These are phyloP conservation scores for Aspergillus neoniger DNA, from an alignment of 2,329 filamentous ascomycete species.

Conservation along the genomic window DNA sequence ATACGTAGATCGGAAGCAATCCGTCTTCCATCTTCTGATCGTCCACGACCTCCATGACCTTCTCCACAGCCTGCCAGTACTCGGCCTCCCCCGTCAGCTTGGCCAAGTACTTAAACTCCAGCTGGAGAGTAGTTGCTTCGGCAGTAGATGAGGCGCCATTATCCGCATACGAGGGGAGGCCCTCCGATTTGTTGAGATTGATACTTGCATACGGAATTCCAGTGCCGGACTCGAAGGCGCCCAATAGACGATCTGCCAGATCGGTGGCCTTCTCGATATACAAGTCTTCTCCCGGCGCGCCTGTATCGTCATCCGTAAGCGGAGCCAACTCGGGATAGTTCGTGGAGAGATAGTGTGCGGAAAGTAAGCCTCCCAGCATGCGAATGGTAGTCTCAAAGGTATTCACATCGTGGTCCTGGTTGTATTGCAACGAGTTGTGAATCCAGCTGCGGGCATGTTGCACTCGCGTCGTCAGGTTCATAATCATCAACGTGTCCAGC, in stretches of 20 bases:
- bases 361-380: conserved; percentile 90
- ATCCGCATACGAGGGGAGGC: conserved; percentile 79
- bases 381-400: conserved; percentile 98
- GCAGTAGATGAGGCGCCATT: conserved; percentile 89
- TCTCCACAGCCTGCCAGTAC: conserved; percentile 91
- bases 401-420: conserved; percentile 93
- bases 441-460: conserved; percentile 88
- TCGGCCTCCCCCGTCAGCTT: conserved; percentile 89
- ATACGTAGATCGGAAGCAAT: conserved; percentile 87
- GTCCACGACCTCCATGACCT: conserved; percentile 88
- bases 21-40: conserved; percentile 77
- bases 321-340: conserved; percentile 78
- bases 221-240: conserved; percentile 83
- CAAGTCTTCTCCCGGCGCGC: conserved; percentile 77
- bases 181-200: conserved; percentile 75
- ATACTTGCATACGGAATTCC: conserved; percentile 90
- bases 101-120: conserved; percentile 96
- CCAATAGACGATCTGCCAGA: conserved; percentile 80
- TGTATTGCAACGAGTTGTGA: conserved; percentile 74
- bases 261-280: conserved; percentile 97
- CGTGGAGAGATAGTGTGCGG: conserved; percentile 91
- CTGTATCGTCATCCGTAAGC: conserved; percentile 68
- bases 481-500: conserved; percentile 94
- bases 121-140: conserved; percentile 86
- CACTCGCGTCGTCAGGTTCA: conserved; percentile 90